A percentile compares a stretch with the other conserved stretches of the same genome.
phyloP scores from a whole-genome alignment of 306 rosid species.

The Begonia fuchsioides region DNA sequence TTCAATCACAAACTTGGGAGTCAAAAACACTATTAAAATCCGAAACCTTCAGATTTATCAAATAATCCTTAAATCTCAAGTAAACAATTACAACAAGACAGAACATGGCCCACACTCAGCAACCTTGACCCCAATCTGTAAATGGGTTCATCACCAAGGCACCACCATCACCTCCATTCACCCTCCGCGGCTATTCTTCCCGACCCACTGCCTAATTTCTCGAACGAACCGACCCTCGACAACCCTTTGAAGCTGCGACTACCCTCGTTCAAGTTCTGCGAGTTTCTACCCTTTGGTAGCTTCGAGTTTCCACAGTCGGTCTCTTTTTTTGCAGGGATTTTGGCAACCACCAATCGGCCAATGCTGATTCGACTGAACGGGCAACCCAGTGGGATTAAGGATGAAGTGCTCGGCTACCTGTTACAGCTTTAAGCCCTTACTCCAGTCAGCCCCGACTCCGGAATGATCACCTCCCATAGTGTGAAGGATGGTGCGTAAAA shows the following conservation, averaged over 20 bases:
- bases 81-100: conserved; percentile 32
- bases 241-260: conserved; percentile 83
- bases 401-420: conserved; percentile 57
- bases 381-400: conserved; percentile 62
- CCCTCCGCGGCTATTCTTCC: conserved; percentile 54
- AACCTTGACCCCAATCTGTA: conserved; percentile 14
- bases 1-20: too few relatives aligned
- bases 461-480: too few relatives aligned
- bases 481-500: too few relatives aligned
- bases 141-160: conserved; percentile 22
- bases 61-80: conserved; percentile 32
- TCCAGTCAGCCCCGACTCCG: too few relatives aligned
- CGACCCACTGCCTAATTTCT: conserved; percentile 54
- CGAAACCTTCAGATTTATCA: not conserved
- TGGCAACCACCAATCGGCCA: conserved; percentile 31
- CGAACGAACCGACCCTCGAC: conserved; percentile 48
- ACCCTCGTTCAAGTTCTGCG: conserved; percentile 52
- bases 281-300: conserved; percentile 43
- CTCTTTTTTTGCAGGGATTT: conserved; percentile 31
- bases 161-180: conserved; percentile 58
- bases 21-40: too few relatives aligned
- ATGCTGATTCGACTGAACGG: conserved; percentile 92
- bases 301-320: conserved; percentile 30
- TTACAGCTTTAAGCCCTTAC: too few relatives aligned
- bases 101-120: conserved; percentile 24